Base-by-base conservation (phyloP, 148 eudicot genomes). In the Amaranthus hypochondriacus region DNA sequence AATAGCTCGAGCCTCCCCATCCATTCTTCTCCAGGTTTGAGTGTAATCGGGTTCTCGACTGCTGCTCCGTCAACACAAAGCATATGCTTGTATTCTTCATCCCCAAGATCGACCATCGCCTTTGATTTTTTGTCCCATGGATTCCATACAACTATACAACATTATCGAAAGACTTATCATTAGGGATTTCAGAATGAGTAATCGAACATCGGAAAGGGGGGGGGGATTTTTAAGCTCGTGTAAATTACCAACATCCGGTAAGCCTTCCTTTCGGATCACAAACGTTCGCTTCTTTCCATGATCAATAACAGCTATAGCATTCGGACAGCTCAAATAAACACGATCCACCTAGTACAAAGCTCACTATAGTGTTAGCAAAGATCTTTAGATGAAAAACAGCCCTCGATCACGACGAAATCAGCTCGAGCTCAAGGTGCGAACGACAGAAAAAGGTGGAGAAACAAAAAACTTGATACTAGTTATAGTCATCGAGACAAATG, bases 11-110 rank as follows among this genome's bases (percentile, higher is more conserved):
- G 11, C 50, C 88, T 80, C 2, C 96, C 96, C 12, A 83, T 87
- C 98, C 98, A 92, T 78, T 92, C 98, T 63, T 92, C 93, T 53
- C 98, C 96, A 0, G 96, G 98, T 79, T 85, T 92, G 83, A 92
- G 64, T 6, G 89, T 83, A 69, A 92, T 83, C 7, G 87, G 88
- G 74, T 80, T 83, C 79, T 90, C 96, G 21, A 90, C 85, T 3
- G 84, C 92, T 55, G 98, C 96, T 9, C 85, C 96, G 54, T 85
- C 90, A 4, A 90, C 96, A n/a, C 96, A 92, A 15, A 92, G 84
- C 92, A 89, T 92, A 74, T 90, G 87, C 47, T 87, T 90, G 87
- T 90, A 92, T 61, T 92, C 98, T 13, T 86, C 93, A 15, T 90
- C 93, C 42, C 96, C 93, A 13, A 92, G 75, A 84, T 90, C 96